phyloP scores from a whole-genome alignment of 2,329 filamentous ascomycete species.

The Trichoderma atrobrunneum region DNA sequence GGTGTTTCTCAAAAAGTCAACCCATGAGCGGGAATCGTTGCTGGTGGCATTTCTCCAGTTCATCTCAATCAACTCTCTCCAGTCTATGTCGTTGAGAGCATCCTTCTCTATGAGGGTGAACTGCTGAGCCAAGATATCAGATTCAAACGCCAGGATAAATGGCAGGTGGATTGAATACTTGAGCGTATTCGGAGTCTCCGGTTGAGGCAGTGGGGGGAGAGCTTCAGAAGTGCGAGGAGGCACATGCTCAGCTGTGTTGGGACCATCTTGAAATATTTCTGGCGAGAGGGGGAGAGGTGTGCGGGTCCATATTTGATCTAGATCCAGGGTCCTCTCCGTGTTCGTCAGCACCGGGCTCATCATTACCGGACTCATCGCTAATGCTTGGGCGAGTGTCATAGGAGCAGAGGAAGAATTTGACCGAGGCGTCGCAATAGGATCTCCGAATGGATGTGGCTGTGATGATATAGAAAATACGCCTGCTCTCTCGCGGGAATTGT shows the following conservation, averaged over 20 bases:
- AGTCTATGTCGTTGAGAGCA: slow-evolving; percentile 80
- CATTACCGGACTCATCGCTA: slow-evolving; percentile 27
- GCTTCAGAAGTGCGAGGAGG: slow-evolving; percentile 35
- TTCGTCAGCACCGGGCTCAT: neutral
- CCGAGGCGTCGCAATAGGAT: slow-evolving; percentile 27
- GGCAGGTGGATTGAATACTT: slow-evolving; percentile 63
- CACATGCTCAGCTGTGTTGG: slow-evolving; percentile 32
- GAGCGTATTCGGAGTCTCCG: slow-evolving; percentile 30
- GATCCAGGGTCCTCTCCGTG: slow-evolving; percentile 3
- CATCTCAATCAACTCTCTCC: slow-evolving; percentile 83
- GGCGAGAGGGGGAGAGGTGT: slow-evolving; percentile 42
- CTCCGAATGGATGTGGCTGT: slow-evolving; percentile 35
- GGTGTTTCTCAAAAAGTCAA: slow-evolving; percentile 71
- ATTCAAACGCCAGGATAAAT: slow-evolving; percentile 78
- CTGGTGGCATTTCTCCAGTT: slow-evolving; percentile 70
- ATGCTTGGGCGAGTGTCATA: slow-evolving; percentile 48
- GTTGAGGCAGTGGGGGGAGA: slow-evolving; percentile 35
- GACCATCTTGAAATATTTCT: slow-evolving; percentile 40
- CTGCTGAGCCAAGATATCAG: slow-evolving; percentile 74
- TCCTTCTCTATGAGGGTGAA: slow-evolving; percentile 86
- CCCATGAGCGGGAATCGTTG: slow-evolving; percentile 71
- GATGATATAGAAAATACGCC: slow-evolving; percentile 19
- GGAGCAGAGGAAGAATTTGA: slow-evolving; percentile 42
- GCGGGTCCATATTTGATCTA: slow-evolving; percentile 15
- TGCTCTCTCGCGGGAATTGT: slow-evolving; percentile 41